Percentiles rank a stretch among this genome's conserved stretches.
Evolutionary conservation across 2,329 filamentous ascomycete species (phyloP).

Genomic region (Talaromyces funiculosus): DNA sequence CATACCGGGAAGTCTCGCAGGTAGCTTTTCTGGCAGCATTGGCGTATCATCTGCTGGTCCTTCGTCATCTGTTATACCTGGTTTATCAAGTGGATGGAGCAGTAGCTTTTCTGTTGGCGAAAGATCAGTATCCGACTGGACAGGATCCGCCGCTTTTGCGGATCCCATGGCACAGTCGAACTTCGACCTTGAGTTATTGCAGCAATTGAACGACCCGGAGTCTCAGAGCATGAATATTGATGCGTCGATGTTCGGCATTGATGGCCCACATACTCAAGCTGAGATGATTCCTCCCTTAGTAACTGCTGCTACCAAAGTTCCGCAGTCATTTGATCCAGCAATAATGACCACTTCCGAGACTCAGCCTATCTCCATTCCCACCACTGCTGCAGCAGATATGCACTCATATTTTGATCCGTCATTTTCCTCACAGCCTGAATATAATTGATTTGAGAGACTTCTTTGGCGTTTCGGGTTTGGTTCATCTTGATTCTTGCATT

Average conservation of each 20-base stretch:
- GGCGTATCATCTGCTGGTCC: slow-evolving; percentile 24
- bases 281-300: background rate
- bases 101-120: slow-evolving; percentile 27
- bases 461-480: background rate
- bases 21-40: slow-evolving; percentile 32
- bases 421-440: slow-evolving; percentile 3
- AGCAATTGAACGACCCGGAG: slow-evolving; percentile 30
- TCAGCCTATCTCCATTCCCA: slow-evolving; percentile 11
- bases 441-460: background rate
- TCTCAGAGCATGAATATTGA: slow-evolving; percentile 25
- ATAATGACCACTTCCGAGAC: slow-evolving; percentile 6
- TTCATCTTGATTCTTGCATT: background rate
- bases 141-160: slow-evolving; percentile 22
- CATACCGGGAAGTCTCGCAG: slow-evolving; percentile 29
- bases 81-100: slow-evolving; percentile 28
- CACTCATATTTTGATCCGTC: slow-evolving; percentile 5
- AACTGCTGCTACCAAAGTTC: background rate
- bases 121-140: slow-evolving; percentile 30
- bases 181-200: slow-evolving; percentile 35
- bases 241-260: background rate
- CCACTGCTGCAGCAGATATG: background rate
- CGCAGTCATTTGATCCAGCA: background rate
- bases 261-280: background rate
- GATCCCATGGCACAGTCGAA: slow-evolving; percentile 35
- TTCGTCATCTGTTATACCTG: slow-evolving; percentile 19